Conservation (phyloP, 2,329 filamentous ascomycete genomes). For the Beauveria scarabaeidicola region DNA sequence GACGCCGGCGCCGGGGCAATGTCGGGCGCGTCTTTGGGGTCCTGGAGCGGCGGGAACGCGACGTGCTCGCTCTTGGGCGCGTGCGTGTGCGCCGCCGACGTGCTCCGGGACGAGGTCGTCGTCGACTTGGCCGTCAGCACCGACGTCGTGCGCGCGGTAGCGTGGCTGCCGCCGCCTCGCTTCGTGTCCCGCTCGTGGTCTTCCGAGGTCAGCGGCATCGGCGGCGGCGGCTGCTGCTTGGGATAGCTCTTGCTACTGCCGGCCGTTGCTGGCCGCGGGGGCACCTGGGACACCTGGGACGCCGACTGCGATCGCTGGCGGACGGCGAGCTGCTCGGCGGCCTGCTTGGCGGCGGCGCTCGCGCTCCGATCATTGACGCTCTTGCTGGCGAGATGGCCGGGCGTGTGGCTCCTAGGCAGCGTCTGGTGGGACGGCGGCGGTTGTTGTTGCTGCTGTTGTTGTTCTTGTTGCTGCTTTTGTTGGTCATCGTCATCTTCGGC, state of each 20-base stretch:
- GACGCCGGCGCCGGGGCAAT: conserved; percentile 56
- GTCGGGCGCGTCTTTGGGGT: conserved; percentile 47
- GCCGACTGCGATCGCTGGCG: conserved; percentile 48
- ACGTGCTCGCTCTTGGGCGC: conserved; percentile 33
- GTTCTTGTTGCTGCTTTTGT: conserved; percentile 21
- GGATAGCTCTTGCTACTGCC: conserved; percentile 10
- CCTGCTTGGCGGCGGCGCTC: conserved; percentile 22
- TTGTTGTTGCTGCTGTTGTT: conserved; percentile 23
- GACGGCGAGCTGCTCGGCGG: conserved; percentile 44
- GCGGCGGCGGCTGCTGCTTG: conserved; percentile 19
- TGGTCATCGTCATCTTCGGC: conserved; percentile 23
- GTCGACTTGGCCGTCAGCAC: conserved; percentile 17
- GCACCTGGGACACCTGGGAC: conserved; percentile 26
- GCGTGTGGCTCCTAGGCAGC: conserved; percentile 50
- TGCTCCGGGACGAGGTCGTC: conserved; percentile 15
- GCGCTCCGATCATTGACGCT: conserved; percentile 41
- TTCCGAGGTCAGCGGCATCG: conserved; percentile 13
- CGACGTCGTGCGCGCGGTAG: neutral
- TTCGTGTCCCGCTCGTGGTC: conserved; percentile 19
- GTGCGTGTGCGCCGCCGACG: conserved; percentile 15
- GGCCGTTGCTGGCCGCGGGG: conserved; percentile 21
- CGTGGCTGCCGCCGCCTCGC: neutral
- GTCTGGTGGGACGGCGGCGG: conserved; percentile 19
- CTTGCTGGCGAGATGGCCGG: conserved; percentile 51
- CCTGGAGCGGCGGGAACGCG: conserved; percentile 48